These are phyloP conservation scores for Rubia tinctorum DNA, from an alignment of 305 asterid species.

Conservation along the genomic window DNA sequence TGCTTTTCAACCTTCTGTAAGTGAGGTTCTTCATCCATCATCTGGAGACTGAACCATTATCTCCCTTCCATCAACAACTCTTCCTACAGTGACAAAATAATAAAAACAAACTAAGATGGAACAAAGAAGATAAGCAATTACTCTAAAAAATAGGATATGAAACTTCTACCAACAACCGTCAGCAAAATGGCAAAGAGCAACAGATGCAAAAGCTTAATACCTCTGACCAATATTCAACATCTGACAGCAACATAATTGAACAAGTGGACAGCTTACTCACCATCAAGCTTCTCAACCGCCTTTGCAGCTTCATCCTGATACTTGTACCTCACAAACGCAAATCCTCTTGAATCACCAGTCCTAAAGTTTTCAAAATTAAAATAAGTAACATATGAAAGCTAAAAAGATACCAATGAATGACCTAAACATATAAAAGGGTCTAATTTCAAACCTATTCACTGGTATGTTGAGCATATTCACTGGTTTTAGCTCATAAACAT, in stretches of 20 bases:
- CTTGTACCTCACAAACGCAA: constrained; percentile 94
- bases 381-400: neutral
- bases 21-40: constrained; percentile 46
- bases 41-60: constrained; percentile 84
- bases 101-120: neutral
- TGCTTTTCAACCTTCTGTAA: constrained; percentile 42
- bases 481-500: neutral
- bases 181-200: neutral
- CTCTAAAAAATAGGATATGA: too few relatives aligned
- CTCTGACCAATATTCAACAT: neutral
- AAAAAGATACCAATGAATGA: neutral
- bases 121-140: neutral
- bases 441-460: too few relatives aligned
- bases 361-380: constrained; percentile 22
- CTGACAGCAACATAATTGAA: neutral
- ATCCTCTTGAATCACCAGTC: constrained; percentile 97
- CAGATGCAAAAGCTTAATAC: neutral
- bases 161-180: neutral
- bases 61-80: constrained; percentile 93
- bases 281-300: constrained; percentile 97
- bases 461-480: neutral
- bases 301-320: constrained; percentile 94
- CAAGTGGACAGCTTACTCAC: constrained; percentile 26
- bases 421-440: neutral
- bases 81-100: constrained; percentile 41